Evolutionary conservation across 2,329 filamentous ascomycete genomes (phyloP).

Genomic region (Botrytis porri): DNA sequence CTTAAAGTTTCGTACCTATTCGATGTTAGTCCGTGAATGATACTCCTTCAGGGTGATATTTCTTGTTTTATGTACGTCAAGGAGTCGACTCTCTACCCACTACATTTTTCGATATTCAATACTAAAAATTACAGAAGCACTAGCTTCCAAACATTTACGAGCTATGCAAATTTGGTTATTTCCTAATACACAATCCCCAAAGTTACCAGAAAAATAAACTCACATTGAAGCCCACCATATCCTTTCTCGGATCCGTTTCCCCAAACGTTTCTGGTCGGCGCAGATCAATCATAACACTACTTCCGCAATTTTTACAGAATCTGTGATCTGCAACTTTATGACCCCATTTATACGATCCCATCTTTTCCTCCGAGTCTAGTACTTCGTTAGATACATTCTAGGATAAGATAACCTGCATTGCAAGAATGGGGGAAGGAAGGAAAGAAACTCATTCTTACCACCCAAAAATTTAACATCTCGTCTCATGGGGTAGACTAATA

Average conservation of each 20-base stretch:
- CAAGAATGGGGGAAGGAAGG: not conserved
- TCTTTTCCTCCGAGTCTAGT: conserved; percentile 15
- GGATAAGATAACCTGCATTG: too few species aligned
- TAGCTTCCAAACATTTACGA: not conserved
- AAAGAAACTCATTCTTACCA: conserved; percentile 15
- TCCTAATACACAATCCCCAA: not conserved
- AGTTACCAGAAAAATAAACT: not conserved
- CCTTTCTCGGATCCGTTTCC: conserved; percentile 27
- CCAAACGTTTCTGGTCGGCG: not conserved
- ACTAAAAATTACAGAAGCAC: not conserved
- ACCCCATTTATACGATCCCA: conserved; percentile 23
- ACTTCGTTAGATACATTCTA: not conserved
- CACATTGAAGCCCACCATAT: conserved; percentile 30
- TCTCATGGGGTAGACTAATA: conserved; percentile 39
- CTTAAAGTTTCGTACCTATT: conserved; percentile 29
- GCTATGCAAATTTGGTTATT: not conserved
- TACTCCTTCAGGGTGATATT: not conserved
- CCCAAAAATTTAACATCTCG: conserved; percentile 23
- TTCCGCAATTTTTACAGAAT: conserved; percentile 32
- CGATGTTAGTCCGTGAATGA: not conserved
- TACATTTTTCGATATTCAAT: too few species aligned
- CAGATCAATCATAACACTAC: conserved; percentile 29
- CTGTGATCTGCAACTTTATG: conserved; percentile 24
- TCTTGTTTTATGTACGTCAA: not conserved
- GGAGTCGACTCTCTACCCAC: too few species aligned